Evolutionary conservation across 768 basidiomycete species (phyloP).

Genomic region (Boletus fagicola): DNA sequence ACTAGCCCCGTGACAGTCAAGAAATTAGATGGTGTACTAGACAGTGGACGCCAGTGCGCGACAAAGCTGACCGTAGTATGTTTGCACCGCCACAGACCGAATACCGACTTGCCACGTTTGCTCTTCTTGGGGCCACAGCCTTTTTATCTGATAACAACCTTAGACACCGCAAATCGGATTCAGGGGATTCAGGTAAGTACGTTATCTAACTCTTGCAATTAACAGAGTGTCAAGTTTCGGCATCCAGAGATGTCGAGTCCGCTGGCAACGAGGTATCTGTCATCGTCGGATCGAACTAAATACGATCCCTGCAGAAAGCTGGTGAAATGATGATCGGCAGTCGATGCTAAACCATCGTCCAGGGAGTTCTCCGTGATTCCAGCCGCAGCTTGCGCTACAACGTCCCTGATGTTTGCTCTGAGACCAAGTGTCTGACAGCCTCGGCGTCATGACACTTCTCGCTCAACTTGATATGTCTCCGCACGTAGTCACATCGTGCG

Average conservation of each 20-base stretch:
- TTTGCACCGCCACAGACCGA: slow-evolving; percentile 16
- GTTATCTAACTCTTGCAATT: neutral
- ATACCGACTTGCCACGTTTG: slow-evolving; percentile 17
- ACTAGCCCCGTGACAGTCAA: neutral
- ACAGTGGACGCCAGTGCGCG: neutral
- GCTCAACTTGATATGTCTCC: slow-evolving; percentile 7
- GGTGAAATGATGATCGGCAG: neutral
- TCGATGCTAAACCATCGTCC: neutral
- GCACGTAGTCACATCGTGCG: slow-evolving; percentile 8
- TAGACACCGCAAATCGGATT: no score
- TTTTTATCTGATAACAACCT: slow-evolving; percentile 9
- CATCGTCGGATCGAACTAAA: neutral
- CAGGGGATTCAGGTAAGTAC: neutral
- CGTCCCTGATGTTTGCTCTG: neutral
- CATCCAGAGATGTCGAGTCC: neutral
- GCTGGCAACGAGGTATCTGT: neutral
- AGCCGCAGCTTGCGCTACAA: neutral
- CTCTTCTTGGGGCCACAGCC: neutral
- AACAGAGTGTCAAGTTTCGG: no score
- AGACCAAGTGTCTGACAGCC: neutral
- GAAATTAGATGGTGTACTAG: neutral
- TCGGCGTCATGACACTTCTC: slow-evolving; percentile 4
- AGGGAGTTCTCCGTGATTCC: neutral
- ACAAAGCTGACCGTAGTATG: neutral
- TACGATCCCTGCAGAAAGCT: neutral